Evolutionary conservation across 2,329 filamentous ascomycete genomes (phyloP).

Genomic region (Penicillium sp.): DNA sequence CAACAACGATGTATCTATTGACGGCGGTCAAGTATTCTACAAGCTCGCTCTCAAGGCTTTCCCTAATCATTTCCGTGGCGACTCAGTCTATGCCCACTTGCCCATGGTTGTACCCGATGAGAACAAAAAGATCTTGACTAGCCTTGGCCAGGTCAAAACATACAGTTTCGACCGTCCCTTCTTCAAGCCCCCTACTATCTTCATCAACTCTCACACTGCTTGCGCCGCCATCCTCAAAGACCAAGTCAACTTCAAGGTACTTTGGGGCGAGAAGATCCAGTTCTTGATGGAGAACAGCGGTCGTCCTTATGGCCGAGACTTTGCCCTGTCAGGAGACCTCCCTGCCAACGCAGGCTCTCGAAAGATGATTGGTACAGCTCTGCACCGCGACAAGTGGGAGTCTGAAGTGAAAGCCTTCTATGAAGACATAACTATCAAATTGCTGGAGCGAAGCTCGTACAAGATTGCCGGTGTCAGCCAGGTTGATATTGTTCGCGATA

Average conservation of each 20-base stretch:
- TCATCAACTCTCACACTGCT: slow-evolving; percentile 50
- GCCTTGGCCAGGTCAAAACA: slow-evolving; percentile 43
- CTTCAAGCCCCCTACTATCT: slow-evolving; percentile 35
- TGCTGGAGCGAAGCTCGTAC: slow-evolving; percentile 49
- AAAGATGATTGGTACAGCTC: slow-evolving; percentile 44
- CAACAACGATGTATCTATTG: slow-evolving; percentile 45
- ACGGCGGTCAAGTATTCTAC: slow-evolving; percentile 54
- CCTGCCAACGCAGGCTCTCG: slow-evolving; percentile 45
- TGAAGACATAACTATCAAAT: slow-evolving; percentile 48
- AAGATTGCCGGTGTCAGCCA: slow-evolving; percentile 48
- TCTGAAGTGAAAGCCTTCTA: slow-evolving; percentile 51
- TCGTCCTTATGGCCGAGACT: slow-evolving; percentile 46
- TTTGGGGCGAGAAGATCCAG: slow-evolving; percentile 49
- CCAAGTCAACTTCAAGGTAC: slow-evolving; percentile 48
- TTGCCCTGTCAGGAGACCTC: slow-evolving; percentile 52
- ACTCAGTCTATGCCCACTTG: slow-evolving; percentile 54
- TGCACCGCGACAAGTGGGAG: slow-evolving; percentile 51
- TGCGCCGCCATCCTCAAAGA: slow-evolving; percentile 47
- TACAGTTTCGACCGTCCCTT: slow-evolving; percentile 44
- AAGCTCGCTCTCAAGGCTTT: slow-evolving; percentile 55
- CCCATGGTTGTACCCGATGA: slow-evolving; percentile 52
- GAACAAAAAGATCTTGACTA: slow-evolving; percentile 47
- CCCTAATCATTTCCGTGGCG: slow-evolving; percentile 51
- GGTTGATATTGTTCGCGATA: slow-evolving; percentile 52
- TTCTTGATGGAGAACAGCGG: slow-evolving; percentile 44